Evolutionary conservation across 192 early-diverging fungal genomes (phyloP).

Genomic region (Dispira parvispora): DNA sequence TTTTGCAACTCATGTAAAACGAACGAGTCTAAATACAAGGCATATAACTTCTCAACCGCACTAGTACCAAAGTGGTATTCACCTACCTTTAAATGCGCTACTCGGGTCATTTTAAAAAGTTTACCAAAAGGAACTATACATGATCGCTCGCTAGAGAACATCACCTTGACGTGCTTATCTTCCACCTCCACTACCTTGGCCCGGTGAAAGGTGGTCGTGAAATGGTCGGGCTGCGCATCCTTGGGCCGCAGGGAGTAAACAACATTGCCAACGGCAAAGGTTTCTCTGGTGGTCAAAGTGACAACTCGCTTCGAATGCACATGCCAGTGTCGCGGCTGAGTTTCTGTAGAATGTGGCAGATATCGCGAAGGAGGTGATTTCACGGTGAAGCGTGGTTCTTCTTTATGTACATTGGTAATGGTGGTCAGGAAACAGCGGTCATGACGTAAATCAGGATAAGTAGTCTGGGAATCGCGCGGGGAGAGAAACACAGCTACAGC

Average conservation of each 20-base stretch:
- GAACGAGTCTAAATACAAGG: background rate
- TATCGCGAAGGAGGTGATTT: too few species aligned
- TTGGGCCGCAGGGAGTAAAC: background rate
- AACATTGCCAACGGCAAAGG: background rate
- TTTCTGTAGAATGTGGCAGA: too few species aligned
- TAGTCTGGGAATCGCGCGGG: background rate
- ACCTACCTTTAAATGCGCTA: background rate
- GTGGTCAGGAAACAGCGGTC: background rate
- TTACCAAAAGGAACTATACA: background rate
- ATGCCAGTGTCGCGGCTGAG: background rate
- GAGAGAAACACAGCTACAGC: background rate
- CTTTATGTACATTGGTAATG: background rate
- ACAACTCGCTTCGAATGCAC: background rate
- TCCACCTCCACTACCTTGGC: background rate
- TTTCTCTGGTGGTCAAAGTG: background rate
- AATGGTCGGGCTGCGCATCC: background rate
- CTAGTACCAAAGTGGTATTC: background rate
- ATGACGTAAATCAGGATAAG: background rate
- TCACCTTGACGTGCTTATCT: background rate
- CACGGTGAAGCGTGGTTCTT: background rate
- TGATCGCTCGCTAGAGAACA: background rate
- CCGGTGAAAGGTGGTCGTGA: background rate
- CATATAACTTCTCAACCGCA: background rate
- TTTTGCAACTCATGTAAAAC: background rate
- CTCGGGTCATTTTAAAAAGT: background rate